Evolutionary conservation across 2,329 filamentous ascomycete species (phyloP).

Genomic region (Furcasterigmium furcatum): DNA sequence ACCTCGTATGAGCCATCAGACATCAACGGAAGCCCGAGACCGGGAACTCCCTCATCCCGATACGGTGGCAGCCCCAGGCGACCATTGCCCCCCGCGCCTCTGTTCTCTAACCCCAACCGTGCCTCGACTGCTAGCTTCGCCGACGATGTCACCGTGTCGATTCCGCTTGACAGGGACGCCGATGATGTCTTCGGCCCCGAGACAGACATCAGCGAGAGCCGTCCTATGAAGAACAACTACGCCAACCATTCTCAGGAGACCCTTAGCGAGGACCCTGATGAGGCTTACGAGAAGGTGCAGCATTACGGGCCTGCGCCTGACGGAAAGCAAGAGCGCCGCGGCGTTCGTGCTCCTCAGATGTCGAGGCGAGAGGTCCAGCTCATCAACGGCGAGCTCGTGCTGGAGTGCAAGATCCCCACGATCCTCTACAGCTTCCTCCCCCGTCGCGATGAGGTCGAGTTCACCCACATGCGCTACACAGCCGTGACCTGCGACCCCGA

Average conservation of each 20-base stretch:
- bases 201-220: conserved; percentile 49
- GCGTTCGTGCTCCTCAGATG: conserved; percentile 83
- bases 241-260: conserved; percentile 50
- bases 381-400: conserved; percentile 94
- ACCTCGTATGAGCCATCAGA: conserved; percentile 82
- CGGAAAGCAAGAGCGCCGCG: conserved; percentile 82
- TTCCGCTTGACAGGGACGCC: conserved; percentile 61
- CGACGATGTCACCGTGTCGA: conserved; percentile 69
- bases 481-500: conserved; percentile 98
- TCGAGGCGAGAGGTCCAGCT: conserved; percentile 90
- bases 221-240: conserved; percentile 54
- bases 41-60: conserved; percentile 83
- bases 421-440: conserved; percentile 97
- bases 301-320: conserved; percentile 86
- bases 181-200: conserved; percentile 74
- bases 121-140: conserved; percentile 47
- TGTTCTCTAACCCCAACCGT: conserved; percentile 63
- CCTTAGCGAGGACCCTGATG: conserved; percentile 41
- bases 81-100: conserved; percentile 82
- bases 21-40: conserved; percentile 83
- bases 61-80: conserved; percentile 86
- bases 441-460: conserved; percentile 87
- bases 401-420: conserved; percentile 98
- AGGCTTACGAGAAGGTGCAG: conserved; percentile 49
- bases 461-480: conserved; percentile 98